Conservation (phyloP, 2,329 filamentous ascomycete genomes). For the Cytospora mali region DNA sequence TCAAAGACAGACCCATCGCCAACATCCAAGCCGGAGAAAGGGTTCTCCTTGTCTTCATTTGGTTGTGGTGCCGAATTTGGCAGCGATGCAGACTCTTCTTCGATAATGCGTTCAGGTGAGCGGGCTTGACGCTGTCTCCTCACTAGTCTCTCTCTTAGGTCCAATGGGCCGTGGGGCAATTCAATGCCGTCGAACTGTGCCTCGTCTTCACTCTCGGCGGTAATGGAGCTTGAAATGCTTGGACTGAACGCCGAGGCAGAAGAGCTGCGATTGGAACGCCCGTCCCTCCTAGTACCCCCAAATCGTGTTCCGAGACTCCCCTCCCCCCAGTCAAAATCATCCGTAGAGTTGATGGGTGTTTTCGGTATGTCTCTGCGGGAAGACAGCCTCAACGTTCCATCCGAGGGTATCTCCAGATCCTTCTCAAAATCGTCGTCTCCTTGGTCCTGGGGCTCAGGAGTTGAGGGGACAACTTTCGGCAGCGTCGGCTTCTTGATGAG, state of each 20-base stretch:
- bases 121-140: slow-evolving; percentile 68
- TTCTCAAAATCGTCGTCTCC: slow-evolving; percentile 70
- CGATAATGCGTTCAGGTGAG: slow-evolving; percentile 54
- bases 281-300: slow-evolving; percentile 80
- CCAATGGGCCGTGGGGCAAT: slow-evolving; percentile 78
- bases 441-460: slow-evolving; percentile 10
- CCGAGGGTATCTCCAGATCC: slow-evolving; percentile 71
- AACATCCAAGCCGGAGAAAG: slow-evolving; percentile 84
- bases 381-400: slow-evolving; percentile 67
- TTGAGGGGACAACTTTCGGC: slow-evolving; percentile 44
- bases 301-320: slow-evolving; percentile 89
- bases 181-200: slow-evolving; percentile 80
- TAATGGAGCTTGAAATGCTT: slow-evolving; percentile 88
- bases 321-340: slow-evolving; percentile 93
- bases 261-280: slow-evolving; percentile 80
- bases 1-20: slow-evolving; percentile 82
- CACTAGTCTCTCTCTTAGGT: slow-evolving; percentile 74
- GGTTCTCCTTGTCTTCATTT: slow-evolving; percentile 67
- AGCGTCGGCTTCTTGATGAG: slow-evolving; percentile 60
- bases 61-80: slow-evolving; percentile 34
- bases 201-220: slow-evolving; percentile 90
- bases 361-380: slow-evolving; percentile 63
- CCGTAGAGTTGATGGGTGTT: slow-evolving; percentile 59
- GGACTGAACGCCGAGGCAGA: slow-evolving; percentile 89
- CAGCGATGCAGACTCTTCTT: slow-evolving; percentile 36